A percentile compares a stretch with the other conserved stretches of the same genome.
Conservation (phyloP, 129 eudicot species). For the Calendula officinalis region DNA sequence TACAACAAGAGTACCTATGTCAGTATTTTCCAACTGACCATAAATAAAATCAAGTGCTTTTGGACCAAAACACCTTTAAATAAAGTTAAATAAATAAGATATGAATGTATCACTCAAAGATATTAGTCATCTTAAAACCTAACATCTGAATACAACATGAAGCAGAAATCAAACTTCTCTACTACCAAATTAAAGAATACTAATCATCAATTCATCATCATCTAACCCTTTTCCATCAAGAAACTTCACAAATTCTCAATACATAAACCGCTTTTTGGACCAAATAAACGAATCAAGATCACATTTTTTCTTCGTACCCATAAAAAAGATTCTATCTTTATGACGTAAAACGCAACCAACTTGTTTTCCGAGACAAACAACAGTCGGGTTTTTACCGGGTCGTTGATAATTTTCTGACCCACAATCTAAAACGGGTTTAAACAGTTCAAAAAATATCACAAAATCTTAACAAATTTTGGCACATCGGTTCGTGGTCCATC, state of each 20-base stretch:
- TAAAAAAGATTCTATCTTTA: conserved; percentile 10
- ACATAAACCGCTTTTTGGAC: conserved; percentile 10
- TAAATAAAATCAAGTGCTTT: conserved; percentile 13
- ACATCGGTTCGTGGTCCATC: conserved; percentile 68
- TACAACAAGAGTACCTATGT: conserved; percentile 7
- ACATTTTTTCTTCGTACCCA: background rate
- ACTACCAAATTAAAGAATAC: conserved; percentile 37
- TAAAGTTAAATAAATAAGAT: conserved; percentile 8
- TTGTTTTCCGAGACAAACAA: background rate
- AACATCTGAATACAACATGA: conserved; percentile 28
- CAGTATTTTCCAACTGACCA: background rate
- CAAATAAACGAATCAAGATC: conserved; percentile 17
- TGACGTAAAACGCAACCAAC: background rate
- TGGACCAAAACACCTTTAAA: conserved; percentile 1
- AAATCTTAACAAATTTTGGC: conserved; percentile 52
- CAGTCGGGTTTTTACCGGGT: background rate
- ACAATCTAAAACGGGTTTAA: background rate
- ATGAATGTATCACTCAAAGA: conserved; percentile 30
- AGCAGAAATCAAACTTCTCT: conserved; percentile 29
- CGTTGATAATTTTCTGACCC: background rate
- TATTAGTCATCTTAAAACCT: conserved; percentile 14
- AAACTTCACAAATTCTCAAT: conserved; percentile 19
- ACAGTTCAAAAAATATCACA: conserved; percentile 23
- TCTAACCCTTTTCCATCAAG: conserved; percentile 19
- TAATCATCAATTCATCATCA: conserved; percentile 22